Base-by-base conservation (phyloP, 768 basidiomycete species). In the Kockovaella imperatae region DNA sequence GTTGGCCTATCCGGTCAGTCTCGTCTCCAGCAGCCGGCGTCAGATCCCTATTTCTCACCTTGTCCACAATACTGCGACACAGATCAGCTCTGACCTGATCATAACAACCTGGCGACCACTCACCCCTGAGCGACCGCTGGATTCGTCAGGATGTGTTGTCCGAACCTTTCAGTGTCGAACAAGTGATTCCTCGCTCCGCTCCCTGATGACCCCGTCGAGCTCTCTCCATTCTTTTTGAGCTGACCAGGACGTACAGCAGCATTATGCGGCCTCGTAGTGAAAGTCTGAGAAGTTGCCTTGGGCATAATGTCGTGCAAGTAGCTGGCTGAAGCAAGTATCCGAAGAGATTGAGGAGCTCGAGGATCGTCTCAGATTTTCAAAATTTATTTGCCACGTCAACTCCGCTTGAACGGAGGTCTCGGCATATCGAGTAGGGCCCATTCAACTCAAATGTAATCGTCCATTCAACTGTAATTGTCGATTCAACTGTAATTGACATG, bases 131-230 rank as follows among this genome's bases (percentile, higher is more conserved):
- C 88, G 28, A 88, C 84, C 50, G 82, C 78, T 4, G 87, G 84
- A 71, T 89, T 97, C 73, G 93, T 96, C 52, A 97, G 77, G 57
- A 99, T 97, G 74, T 99, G 93, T 70, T 97, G 93, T 18, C 95
- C 93, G 59, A 95, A 96, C 57, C 86, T 78, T 65, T 87, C 86
- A 3, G 90, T 95, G 65, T 95, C 91, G 77, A 73, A 73, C 45
- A 71, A 40, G 54, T 71, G 69, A 49, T 71, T 71, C 42, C 62
- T 53, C 2, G 49, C 56, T 21, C 49, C 57, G 23, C 39, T 30
- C 11, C 45, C 61, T 25, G 45, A 47, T 18, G 34, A 34, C 1
- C 53, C 26, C 7, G 48, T 34, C 0, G 54, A 60, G 6, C 45
- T 51, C 21, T 58, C 67, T 13, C 58, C 66, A 42, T 65, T 57